Base-by-base conservation (phyloP, 257 asterid genomes). In the Fraxinus excelsior region DNA sequence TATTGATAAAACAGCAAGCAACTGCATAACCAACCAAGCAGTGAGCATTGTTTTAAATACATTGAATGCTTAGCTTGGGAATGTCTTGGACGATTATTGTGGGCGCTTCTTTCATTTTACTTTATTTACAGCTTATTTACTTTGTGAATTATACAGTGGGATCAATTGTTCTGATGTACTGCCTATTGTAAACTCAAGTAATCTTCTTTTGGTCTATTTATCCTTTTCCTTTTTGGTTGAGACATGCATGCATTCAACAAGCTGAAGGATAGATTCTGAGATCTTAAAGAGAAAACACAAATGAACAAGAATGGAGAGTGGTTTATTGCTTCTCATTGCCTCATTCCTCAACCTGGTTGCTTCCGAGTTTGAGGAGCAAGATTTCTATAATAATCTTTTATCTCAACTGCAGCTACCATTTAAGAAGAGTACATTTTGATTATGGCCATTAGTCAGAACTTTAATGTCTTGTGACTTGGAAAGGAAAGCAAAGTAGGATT, bases 21-120 rank as follows among this genome's bases (percentile, higher is more conserved):
- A 71, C 64, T 81, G 13, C 40, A 16, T 31, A 71, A n/a, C 80
- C 44, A 44, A 46, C 31, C 34, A 40, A 76, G 71, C 51, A 29
- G 34, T 38, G 49, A 34, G 67, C 11, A 5, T 49, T 67, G 10
- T 19, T 46, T 44, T 3, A 28, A 77, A 44, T 21, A 16, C 29
- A 37, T 56, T 35, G 71, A 60, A 21, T 60, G 37, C 44, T 60
- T 70, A 56, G 3, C 66, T 28, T 32, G 19, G 31, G 21, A 64
- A 58, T 65, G n/a, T 37, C 49, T 38, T 75, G 35, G n/a, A n/a
- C 14, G 14, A 14, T 65, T 78, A 19, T n/a, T 72, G 53, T 16
- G 19, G 73, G 19, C 14, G 56, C n/a, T 28, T 62, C 23, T 13
- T 53, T 60, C 67, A 60, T 60, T 31, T 6, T 8, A 62, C 31